These are phyloP conservation scores for Aspergillus sclerotialis DNA, from an alignment of 2,329 filamentous ascomycete genomes.

Conservation along the genomic window DNA sequence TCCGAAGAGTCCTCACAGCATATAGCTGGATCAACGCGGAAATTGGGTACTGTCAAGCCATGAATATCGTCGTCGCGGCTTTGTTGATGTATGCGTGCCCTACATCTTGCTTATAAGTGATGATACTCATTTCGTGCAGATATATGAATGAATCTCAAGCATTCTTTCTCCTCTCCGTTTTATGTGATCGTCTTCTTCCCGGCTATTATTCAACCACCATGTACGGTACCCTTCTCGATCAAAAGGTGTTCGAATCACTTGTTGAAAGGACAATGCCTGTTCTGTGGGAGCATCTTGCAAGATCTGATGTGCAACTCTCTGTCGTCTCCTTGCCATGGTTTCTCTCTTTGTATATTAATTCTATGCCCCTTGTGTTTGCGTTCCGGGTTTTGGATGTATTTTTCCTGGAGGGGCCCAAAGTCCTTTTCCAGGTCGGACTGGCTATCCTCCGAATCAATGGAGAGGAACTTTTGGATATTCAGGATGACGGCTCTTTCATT, in stretches of 20 bases:
- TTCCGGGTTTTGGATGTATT: conserved; percentile 96
- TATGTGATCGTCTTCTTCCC: conserved; percentile 88
- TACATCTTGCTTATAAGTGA: background rate
- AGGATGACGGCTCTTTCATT: conserved; percentile 94
- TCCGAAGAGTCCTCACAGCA: conserved; percentile 85
- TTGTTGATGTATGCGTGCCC: conserved; percentile 63
- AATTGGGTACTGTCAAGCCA: conserved; percentile 97
- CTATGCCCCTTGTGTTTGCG: conserved; percentile 96
- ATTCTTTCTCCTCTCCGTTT: conserved; percentile 83
- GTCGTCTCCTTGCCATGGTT: conserved; percentile 98
- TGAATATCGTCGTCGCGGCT: conserved; percentile 99
- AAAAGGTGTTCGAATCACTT: conserved; percentile 93
- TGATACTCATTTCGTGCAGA: conserved; percentile 28
- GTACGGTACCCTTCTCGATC: conserved; percentile 95
- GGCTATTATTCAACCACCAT: conserved; percentile 99
- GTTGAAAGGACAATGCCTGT: conserved; percentile 99
- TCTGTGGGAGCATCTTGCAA: conserved; percentile 95
- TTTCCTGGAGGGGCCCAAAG: conserved; percentile 95
- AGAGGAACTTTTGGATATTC: conserved; percentile 85
- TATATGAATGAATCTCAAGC: conserved; percentile 97
- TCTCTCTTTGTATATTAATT: conserved; percentile 96
- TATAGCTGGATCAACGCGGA: conserved; percentile 97
- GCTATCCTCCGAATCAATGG: conserved; percentile 97
- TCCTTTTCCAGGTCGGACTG: conserved; percentile 91
- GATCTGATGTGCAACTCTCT: conserved; percentile 92